Conservation (phyloP, 1,139 yeast species). For the Pichia sp. region DNA sequence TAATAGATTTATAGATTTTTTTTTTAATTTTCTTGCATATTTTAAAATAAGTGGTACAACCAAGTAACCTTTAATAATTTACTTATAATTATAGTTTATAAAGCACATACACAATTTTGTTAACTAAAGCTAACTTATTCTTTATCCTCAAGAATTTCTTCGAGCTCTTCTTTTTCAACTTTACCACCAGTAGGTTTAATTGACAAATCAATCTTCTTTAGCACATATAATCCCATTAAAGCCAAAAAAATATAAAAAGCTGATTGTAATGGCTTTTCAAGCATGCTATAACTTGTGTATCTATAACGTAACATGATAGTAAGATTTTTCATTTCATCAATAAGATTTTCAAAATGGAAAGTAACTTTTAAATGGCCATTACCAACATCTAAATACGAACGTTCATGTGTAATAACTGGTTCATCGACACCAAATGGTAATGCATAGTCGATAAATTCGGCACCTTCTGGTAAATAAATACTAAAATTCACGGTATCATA, state of each 20-base stretch:
- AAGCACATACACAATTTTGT: neutral
- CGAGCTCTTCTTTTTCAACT: neutral
- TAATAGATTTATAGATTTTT: constrained; percentile 10
- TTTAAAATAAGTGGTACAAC: neutral
- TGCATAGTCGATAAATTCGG: constrained; percentile 53
- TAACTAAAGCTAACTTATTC: neutral
- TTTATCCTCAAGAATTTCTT: neutral
- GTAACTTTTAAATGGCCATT: constrained; percentile 78
- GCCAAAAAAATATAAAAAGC: constrained; percentile 60
- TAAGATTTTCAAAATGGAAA: constrained; percentile 52
- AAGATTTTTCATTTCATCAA: constrained; percentile 60
- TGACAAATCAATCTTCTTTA: constrained; percentile 37
- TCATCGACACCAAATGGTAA: constrained; percentile 47
- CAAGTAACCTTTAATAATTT: neutral
- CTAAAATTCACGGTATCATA: constrained; percentile 59
- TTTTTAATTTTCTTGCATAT: neutral
- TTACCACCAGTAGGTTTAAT: constrained; percentile 17
- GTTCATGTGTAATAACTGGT: constrained; percentile 38
- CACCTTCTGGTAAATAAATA: constrained; percentile 84
- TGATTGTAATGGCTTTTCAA: constrained; percentile 61
- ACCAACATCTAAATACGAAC: constrained; percentile 68
- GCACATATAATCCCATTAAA: constrained; percentile 49
- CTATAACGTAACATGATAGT: constrained; percentile 58
- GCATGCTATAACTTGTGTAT: constrained; percentile 47
- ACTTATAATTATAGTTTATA: neutral